Evolutionary conservation across 768 basidiomycete species (phyloP), one percentile per base, ranked within the genome.

Genomic region (Auricularia cornea): DNA sequence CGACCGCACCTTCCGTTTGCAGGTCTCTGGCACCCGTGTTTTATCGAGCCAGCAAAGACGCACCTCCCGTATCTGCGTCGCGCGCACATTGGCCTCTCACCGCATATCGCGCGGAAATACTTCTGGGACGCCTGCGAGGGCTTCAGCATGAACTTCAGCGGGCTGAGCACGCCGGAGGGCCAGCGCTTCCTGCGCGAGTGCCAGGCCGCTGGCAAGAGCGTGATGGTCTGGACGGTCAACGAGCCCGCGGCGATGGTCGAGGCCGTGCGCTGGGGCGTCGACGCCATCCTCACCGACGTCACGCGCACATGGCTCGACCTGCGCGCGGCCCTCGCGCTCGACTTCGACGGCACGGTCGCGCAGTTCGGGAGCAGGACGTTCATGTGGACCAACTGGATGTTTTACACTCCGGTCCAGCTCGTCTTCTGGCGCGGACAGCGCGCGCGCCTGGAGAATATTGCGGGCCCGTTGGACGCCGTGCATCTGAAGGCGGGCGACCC

Each of bases 191-290:
- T 87, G 62, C 75, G 79, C 56, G 89, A 94, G 67, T 94, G 92
- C 77, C 86, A 86, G 72, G 78, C 71, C 18, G 85, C 85, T 1
- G 89, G 89, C 23, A 97, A 97, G 81, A 81, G 81, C 67, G 68
- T 98, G 62, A 88, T 95, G 83, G 92, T 94, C 3, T 98, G 95
- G 97, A 99, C 97, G 0, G 96, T 98, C 30, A 99, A 99, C 70
- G 82, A 87, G 56, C 86, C 86, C 11, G 85, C 84, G 61, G 86
- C 93, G 70, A 93, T 94, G 92, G 89, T 92, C 82, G 91, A 94
- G 89, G 89, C 87, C 51, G 88, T 86, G 28, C 60, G 64, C 61
- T 93, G 92, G 91, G 87, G 81, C 63, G 89, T 84, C 5, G 81
- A 86, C 66, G 91, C 82, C 8, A 89, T 93, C 66, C 79, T 93